Conservation (phyloP, 1,139 yeast species). For the Debaryomycetaceae sp. region DNA sequence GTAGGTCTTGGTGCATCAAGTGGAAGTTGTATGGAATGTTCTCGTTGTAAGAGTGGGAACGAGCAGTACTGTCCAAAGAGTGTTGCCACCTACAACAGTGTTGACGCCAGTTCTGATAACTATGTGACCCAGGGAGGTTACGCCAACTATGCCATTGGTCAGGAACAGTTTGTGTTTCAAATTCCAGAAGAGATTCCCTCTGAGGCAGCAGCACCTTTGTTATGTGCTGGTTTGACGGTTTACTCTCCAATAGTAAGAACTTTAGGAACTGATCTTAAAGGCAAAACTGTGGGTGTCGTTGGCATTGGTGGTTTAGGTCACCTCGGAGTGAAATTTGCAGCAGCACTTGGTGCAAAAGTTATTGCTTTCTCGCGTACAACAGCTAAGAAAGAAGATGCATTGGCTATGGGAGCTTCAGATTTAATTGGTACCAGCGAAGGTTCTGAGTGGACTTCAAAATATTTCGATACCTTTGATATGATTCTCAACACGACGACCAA, state of each 20-base stretch:
- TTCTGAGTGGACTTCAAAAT: conserved; percentile 24
- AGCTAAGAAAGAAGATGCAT: conserved; percentile 31
- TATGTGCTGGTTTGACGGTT: conserved; percentile 64
- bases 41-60: conserved; percentile 38
- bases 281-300: conserved; percentile 37
- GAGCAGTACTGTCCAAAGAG: conserved; percentile 47
- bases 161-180: conserved; percentile 50
- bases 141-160: conserved; percentile 49
- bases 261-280: conserved; percentile 21
- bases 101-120: conserved; percentile 26
- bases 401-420: conserved; percentile 31
- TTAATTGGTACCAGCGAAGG: conserved; percentile 33
- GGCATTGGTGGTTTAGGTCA: conserved; percentile 45
- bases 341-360: conserved; percentile 38
- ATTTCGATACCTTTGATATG: conserved; percentile 37
- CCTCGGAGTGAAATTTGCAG: conserved; percentile 36
- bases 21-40: conserved; percentile 45
- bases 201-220: conserved; percentile 55
- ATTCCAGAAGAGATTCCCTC: conserved; percentile 48
- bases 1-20: conserved; percentile 60
- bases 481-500: conserved; percentile 43
- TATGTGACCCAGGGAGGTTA: conserved; percentile 55
- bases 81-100: conserved; percentile 40
- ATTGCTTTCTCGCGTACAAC: conserved; percentile 33
- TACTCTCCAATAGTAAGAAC: conserved; percentile 50